phyloP scores from a whole-genome alignment of 176 grass and related monocot species.

The Zea luxurians region DNA sequence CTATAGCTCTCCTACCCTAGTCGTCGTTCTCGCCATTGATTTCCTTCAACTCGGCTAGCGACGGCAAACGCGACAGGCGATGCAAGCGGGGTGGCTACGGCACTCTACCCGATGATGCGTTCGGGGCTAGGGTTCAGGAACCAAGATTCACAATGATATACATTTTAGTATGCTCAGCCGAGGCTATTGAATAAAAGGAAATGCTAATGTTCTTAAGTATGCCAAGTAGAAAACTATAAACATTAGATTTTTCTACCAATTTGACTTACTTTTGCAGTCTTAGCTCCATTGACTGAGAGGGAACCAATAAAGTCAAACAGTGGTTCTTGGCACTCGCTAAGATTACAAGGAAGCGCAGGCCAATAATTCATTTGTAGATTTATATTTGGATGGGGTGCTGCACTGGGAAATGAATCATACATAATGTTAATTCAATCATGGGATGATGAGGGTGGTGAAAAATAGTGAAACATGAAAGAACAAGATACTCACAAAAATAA shows the following conservation, averaged over 20 bases:
- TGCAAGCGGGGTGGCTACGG: too few species aligned
- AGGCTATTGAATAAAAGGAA: background rate
- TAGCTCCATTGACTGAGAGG: slow-evolving; percentile 67
- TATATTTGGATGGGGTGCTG: slow-evolving; percentile 72
- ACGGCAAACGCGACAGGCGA: too few species aligned
- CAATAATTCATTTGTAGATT: slow-evolving; percentile 85
- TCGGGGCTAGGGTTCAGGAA: too few species aligned
- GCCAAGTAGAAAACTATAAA: background rate
- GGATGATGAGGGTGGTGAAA: slow-evolving; percentile 6
- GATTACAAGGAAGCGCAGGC: slow-evolving; percentile 65
- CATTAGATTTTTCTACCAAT: background rate
- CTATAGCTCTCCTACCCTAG: too few species aligned
- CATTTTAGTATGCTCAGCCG: too few species aligned
- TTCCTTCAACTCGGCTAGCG: too few species aligned
- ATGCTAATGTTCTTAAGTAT: background rate
- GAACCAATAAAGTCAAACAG: slow-evolving; percentile 70
- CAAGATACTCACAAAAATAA: background rate
- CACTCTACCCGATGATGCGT: too few species aligned
- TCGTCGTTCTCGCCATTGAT: too few species aligned
- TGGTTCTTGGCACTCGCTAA: slow-evolving; percentile 69
- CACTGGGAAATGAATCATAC: slow-evolving; percentile 52
- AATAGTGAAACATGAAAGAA: slow-evolving; percentile 12
- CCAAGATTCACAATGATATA: too few species aligned
- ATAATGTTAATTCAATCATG: slow-evolving; percentile 36
- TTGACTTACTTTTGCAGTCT: slow-evolving; percentile 66